Evolutionary conservation across 345 rosid genomes (phyloP).

Genomic region (Corchorus olitorius): DNA sequence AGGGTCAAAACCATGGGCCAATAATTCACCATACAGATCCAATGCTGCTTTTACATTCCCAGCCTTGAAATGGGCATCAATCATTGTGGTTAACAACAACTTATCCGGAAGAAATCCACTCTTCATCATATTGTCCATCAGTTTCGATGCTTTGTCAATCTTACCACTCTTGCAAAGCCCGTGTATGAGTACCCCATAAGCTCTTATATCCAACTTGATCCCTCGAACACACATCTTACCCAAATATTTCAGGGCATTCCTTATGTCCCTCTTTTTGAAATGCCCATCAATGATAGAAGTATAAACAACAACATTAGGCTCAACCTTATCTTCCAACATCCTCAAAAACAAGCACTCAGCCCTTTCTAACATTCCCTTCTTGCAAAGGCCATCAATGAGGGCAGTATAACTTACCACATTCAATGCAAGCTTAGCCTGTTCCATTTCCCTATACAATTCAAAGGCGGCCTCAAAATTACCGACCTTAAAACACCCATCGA

Average conservation of each 20-base stretch:
- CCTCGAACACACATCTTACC: slow-evolving; percentile 38
- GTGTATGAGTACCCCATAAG: slow-evolving; percentile 36
- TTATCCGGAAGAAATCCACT: slow-evolving; percentile 39
- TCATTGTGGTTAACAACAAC: slow-evolving; percentile 41
- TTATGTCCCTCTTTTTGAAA: slow-evolving; percentile 36
- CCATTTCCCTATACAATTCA: slow-evolving; percentile 40
- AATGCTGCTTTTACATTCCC: slow-evolving; percentile 36
- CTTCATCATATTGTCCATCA: slow-evolving; percentile 35
- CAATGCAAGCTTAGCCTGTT: slow-evolving; percentile 21
- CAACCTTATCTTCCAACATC: slow-evolving; percentile 34
- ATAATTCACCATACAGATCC: slow-evolving; percentile 24
- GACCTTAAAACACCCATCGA: slow-evolving; percentile 44
- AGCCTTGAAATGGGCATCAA: slow-evolving; percentile 43
- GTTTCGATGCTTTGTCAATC: slow-evolving; percentile 29
- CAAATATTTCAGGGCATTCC: slow-evolving; percentile 38
- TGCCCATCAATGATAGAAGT: slow-evolving; percentile 39
- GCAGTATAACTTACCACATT: slow-evolving; percentile 41
- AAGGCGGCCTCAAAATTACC: slow-evolving; percentile 39
- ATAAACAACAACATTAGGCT: slow-evolving; percentile 37
- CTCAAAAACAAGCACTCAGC: slow-evolving; percentile 31
- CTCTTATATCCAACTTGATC: slow-evolving; percentile 37
- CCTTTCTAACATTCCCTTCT: slow-evolving; percentile 37
- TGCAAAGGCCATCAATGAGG: slow-evolving; percentile 46
- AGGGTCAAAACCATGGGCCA: slow-evolving; percentile 38
- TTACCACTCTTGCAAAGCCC: slow-evolving; percentile 43